A percentile compares a stretch with the other conserved stretches of the same genome.
Conservation (phyloP, 441 rosid genomes). For the Theobroma grandiflorum region DNA sequence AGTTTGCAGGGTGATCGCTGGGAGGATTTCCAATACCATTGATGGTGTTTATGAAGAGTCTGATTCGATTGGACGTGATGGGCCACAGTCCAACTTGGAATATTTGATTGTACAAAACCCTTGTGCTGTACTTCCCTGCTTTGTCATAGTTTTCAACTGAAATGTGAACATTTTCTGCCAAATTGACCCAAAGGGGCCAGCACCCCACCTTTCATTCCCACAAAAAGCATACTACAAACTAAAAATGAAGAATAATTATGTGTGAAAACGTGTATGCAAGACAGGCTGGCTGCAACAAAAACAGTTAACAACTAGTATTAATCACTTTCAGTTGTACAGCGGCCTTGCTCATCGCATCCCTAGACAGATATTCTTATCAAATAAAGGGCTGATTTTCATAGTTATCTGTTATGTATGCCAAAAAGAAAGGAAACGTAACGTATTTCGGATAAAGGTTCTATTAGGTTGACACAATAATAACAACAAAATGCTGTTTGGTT, state of each 20-base stretch:
- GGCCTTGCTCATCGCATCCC: not conserved
- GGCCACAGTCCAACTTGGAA: constrained; percentile 23
- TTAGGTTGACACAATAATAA: constrained; percentile 4
- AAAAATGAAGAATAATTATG: not conserved
- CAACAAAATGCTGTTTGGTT: not conserved
- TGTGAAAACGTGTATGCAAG: constrained; percentile 7
- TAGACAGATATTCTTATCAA: not conserved
- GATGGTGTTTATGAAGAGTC: constrained; percentile 31
- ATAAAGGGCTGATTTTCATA: not conserved
- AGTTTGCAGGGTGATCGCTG: constrained; percentile 52
- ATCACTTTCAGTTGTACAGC: constrained; percentile 2
- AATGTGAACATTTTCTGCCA: constrained; percentile 19
- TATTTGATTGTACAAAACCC: constrained; percentile 44
- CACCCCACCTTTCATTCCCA: not conserved
- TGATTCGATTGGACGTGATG: constrained; percentile 27
- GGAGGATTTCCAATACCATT: constrained; percentile 28
- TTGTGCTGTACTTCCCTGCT: constrained; percentile 56
- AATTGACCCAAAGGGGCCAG: not conserved
- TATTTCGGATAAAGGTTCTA: not conserved
- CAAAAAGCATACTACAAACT: not conserved
- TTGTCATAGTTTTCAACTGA: constrained; percentile 51
- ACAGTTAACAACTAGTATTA: constrained; percentile 5
- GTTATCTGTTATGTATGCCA: not conserved
- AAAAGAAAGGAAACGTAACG: not conserved
- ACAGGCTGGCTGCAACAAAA: constrained; percentile 15